A percentile compares a stretch with the other conserved stretches of the same genome.
phyloP scores from a whole-genome alignment of 2,329 filamentous ascomycete genomes.

The Orbilia blumenaviensis region DNA sequence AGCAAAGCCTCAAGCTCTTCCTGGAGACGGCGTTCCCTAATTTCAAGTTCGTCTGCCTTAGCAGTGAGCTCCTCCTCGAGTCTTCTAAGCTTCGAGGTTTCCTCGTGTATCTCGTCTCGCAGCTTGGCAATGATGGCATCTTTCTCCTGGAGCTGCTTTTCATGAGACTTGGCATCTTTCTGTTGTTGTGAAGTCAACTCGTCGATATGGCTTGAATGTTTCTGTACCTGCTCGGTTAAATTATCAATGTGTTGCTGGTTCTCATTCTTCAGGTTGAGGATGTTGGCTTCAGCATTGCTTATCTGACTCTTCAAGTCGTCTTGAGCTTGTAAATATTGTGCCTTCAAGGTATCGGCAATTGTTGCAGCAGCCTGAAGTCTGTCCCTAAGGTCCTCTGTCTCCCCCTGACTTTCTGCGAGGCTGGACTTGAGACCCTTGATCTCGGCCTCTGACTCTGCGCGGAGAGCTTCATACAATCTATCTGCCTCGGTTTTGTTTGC shows the following conservation, averaged over 20 bases:
- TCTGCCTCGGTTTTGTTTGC: slow-evolving; percentile 36
- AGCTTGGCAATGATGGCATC: slow-evolving; percentile 21
- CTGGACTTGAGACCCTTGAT: slow-evolving; percentile 29
- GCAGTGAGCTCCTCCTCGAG: slow-evolving; percentile 30
- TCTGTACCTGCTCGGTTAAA: slow-evolving; percentile 39
- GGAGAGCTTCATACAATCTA: slow-evolving; percentile 13
- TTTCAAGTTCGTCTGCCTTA: slow-evolving; percentile 35
- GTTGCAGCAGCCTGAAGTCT: slow-evolving; percentile 31
- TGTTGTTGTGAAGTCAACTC: slow-evolving; percentile 14
- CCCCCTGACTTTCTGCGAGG: slow-evolving; percentile 4
- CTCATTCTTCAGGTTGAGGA: slow-evolving; percentile 31
- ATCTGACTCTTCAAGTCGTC: slow-evolving; percentile 48
- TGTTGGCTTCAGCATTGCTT: slow-evolving; percentile 34
- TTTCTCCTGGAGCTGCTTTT: slow-evolving; percentile 21
- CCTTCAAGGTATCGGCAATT: slow-evolving; percentile 30
- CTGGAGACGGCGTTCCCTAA: slow-evolving; percentile 18
- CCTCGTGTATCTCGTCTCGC: slow-evolving; percentile 21
- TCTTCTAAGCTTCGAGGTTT: slow-evolving; percentile 31
- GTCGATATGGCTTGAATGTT: slow-evolving; percentile 21
- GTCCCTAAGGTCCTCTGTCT: slow-evolving; percentile 22
- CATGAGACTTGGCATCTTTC: slow-evolving; percentile 32
- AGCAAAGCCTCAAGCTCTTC: slow-evolving; percentile 32
- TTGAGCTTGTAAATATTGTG: slow-evolving; percentile 32
- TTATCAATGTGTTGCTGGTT: slow-evolving; percentile 36
- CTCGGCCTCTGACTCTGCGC: slow-evolving; percentile 18